Percentiles rank a stretch among this genome's conserved stretches.
These are phyloP conservation scores for Sclerotinia subarctica DNA, from an alignment of 2,329 filamentous ascomycete genomes.

Conservation along the genomic window DNA sequence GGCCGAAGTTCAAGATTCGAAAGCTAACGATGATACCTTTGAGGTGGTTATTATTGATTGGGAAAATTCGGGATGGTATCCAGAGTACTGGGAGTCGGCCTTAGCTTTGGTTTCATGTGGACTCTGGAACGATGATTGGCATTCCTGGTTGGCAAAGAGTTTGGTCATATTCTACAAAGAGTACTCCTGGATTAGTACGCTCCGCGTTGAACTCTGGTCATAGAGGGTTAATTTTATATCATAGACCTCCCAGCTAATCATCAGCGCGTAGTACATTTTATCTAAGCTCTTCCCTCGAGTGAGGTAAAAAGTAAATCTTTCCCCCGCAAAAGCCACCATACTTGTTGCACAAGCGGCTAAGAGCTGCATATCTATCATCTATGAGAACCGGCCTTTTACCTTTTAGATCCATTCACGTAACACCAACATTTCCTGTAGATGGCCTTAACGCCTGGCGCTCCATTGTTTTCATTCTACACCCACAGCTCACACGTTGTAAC, in stretches of 20 bases:
- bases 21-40: conserved; percentile 5
- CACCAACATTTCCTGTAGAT: not conserved
- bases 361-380: too few species aligned
- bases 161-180: conserved; percentile 38
- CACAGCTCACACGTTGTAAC: too few species aligned
- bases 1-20: conserved; percentile 21
- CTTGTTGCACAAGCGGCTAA: not conserved
- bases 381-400: not conserved
- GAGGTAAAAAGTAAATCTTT: too few species aligned
- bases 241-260: not conserved
- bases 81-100: conserved; percentile 42
- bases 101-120: conserved; percentile 38
- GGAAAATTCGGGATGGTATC: conserved; percentile 43
- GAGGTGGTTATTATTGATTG: conserved; percentile 35
- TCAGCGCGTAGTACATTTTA: not conserved
- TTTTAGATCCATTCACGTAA: not conserved
- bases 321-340: not conserved
- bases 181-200: conserved; percentile 36
- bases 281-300: not conserved
- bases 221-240: not conserved
- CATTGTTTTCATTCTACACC: too few species aligned
- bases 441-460: not conserved
- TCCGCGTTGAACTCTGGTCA: conserved; percentile 34
- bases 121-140: conserved; percentile 40
- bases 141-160: conserved; percentile 36